These are phyloP conservation scores for Podila epicladia DNA, from an alignment of 192 early-diverging fungal genomes.

Conservation along the genomic window DNA sequence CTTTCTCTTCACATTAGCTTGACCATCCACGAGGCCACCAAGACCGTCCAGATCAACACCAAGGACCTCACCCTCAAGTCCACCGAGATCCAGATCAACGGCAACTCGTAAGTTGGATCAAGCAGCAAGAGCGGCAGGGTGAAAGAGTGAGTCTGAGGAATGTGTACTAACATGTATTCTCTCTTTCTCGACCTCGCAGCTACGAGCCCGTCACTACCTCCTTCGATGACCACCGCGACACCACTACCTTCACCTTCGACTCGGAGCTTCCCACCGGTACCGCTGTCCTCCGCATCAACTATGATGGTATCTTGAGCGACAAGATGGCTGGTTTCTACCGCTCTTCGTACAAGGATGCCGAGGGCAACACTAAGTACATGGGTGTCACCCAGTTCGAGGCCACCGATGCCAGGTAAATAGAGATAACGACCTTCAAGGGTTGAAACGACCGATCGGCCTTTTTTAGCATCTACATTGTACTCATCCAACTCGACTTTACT, in stretches of 20 bases:
- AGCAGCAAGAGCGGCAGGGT: background rate
- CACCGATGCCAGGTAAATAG: conserved; percentile 70
- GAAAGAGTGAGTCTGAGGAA: too few species aligned
- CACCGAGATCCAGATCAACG: conserved; percentile 68
- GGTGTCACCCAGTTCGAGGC: conserved; percentile 98
- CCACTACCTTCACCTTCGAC: conserved; percentile 67
- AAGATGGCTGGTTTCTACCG: conserved; percentile 98
- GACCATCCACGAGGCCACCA: conserved; percentile 52
- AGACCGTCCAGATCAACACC: conserved; percentile 68
- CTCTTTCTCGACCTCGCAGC: conserved; percentile 4
- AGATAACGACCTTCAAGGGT: too few species aligned
- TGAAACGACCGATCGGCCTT: too few species aligned
- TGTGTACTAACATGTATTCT: too few species aligned
- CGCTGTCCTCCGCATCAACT: conserved; percentile 66
- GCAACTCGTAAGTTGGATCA: conserved; percentile 49
- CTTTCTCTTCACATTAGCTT: conserved; percentile 11
- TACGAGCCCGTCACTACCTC: conserved; percentile 47
- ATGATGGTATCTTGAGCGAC: conserved; percentile 79
- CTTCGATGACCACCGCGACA: conserved; percentile 57
- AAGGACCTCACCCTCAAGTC: conserved; percentile 70
- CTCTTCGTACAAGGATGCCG: conserved; percentile 64
- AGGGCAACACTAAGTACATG: conserved; percentile 66
- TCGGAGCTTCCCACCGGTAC: conserved; percentile 57
- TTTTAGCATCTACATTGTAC: too few species aligned
- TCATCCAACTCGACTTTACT: too few species aligned